A percentile compares a stretch with the other conserved stretches of the same genome.
Conservation (phyloP, 2,329 filamentous ascomycete genomes). For the Teratosphaeria epicoccoides region DNA sequence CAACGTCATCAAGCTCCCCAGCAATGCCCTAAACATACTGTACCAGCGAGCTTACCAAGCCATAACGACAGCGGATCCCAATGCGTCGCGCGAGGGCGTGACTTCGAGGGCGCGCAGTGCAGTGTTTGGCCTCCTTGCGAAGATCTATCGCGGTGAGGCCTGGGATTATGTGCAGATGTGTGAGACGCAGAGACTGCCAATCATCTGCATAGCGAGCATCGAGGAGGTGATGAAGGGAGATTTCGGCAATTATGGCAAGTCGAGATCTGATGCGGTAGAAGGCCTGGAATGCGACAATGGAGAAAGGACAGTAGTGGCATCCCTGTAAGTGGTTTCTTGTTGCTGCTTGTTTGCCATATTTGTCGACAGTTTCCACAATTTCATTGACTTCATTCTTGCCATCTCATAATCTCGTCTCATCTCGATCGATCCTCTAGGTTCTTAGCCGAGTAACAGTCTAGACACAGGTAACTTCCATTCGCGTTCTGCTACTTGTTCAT, state of each 20-base stretch:
- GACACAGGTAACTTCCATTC: no score
- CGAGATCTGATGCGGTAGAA: no score
- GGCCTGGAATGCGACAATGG: no score
- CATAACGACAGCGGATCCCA: background rate
- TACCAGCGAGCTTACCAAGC: background rate
- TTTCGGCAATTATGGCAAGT: background rate
- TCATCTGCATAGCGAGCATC: background rate
- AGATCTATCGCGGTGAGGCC: background rate
- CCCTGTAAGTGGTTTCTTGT: no score
- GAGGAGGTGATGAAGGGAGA: background rate
- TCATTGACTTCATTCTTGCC: no score
- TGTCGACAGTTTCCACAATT: no score
- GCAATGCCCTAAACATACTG: background rate
- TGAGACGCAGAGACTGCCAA: background rate
- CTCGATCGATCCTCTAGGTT: no score
- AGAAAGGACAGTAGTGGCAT: no score
- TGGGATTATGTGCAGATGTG: background rate
- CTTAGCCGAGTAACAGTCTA: no score
- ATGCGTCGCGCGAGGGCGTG: background rate
- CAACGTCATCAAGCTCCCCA: background rate
- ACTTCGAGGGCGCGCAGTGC: background rate
- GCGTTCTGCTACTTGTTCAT: no score
- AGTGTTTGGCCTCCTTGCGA: background rate
- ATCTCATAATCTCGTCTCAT: no score
- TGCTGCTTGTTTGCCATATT: no score